These are phyloP conservation scores for Lecanosticta acicola DNA, from an alignment of 2,329 filamentous ascomycete genomes.

Conservation along the genomic window DNA sequence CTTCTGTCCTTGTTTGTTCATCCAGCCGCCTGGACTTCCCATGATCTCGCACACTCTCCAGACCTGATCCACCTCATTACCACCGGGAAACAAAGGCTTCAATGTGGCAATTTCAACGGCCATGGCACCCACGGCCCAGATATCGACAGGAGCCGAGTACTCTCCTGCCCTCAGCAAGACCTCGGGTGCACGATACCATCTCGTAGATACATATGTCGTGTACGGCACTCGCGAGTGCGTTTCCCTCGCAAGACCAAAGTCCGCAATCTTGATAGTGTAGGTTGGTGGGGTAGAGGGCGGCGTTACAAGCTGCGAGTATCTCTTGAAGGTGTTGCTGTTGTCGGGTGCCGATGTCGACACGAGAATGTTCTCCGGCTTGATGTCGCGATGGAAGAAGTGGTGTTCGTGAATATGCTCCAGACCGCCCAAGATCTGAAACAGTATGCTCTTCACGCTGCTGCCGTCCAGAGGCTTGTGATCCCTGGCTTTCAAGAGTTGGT, in stretches of 20 bases:
- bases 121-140: conserved; percentile 98
- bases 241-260: conserved; percentile 95
- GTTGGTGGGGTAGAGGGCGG: conserved; percentile 88
- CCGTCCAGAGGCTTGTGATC: conserved; percentile 92
- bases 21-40: conserved; percentile 98
- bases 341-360: conserved; percentile 88
- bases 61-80: conserved; percentile 97
- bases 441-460: conserved; percentile 89
- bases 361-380: conserved; percentile 98
- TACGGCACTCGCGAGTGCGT: conserved; percentile 95
- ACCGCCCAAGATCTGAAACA: conserved; percentile 94
- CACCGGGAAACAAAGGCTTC: conserved; percentile 93
- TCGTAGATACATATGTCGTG: conserved; percentile 95
- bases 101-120: conserved; percentile 94
- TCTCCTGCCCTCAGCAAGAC: conserved; percentile 89
- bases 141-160: conserved; percentile 95
- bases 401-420: conserved; percentile 96
- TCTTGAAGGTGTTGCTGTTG: conserved; percentile 74
- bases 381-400: conserved; percentile 97
- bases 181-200: conserved; percentile 93
- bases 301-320: conserved; percentile 89
- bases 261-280: conserved; percentile 97
- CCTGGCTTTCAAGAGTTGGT: conserved; percentile 96
- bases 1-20: conserved; percentile 78
- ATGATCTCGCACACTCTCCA: conserved; percentile 99